Conservation (phyloP, 352 stramenopile genomes). For the Blastocystis sp. region DNA sequence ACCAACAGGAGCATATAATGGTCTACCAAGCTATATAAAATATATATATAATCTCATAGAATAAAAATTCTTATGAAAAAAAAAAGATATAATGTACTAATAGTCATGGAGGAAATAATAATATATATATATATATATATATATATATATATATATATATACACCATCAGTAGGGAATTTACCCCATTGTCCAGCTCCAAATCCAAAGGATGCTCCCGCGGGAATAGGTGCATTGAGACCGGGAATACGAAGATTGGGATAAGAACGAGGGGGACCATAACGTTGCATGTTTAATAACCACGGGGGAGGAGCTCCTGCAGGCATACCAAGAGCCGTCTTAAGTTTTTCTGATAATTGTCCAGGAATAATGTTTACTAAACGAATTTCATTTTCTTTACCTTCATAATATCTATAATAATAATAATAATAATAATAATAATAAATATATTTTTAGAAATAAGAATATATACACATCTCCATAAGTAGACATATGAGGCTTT, state of each 20-base stretch:
- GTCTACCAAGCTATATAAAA: no score
- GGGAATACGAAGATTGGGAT: conserved; percentile 81
- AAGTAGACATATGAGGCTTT: conserved; percentile 68
- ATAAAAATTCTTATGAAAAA: no score
- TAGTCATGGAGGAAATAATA: no score
- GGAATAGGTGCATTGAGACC: conserved; percentile 86
- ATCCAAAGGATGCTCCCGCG: conserved; percentile 69
- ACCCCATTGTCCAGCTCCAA: conserved; percentile 81
- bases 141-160: no score
- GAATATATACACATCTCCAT: conserved; percentile 55
- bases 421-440: conserved; percentile 54
- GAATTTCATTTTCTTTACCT: conserved; percentile 80
- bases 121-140: no score
- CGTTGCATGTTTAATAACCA: conserved; percentile 95
- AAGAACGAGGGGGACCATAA: conserved; percentile 81
- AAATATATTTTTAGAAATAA: no score
- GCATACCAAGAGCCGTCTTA: conserved; percentile 73
- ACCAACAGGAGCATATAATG: no score
- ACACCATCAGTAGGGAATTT: no score
- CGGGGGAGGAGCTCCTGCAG: conserved; percentile 64
- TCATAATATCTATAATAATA: conserved; percentile 55
- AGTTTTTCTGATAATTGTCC: conserved; percentile 62
- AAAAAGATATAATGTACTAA: no score
- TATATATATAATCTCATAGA: no score
- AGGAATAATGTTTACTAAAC: conserved; percentile 64